These are phyloP conservation scores for Fusarium avenaceum DNA, from an alignment of 2,329 filamentous ascomycete genomes.

Conservation along the genomic window DNA sequence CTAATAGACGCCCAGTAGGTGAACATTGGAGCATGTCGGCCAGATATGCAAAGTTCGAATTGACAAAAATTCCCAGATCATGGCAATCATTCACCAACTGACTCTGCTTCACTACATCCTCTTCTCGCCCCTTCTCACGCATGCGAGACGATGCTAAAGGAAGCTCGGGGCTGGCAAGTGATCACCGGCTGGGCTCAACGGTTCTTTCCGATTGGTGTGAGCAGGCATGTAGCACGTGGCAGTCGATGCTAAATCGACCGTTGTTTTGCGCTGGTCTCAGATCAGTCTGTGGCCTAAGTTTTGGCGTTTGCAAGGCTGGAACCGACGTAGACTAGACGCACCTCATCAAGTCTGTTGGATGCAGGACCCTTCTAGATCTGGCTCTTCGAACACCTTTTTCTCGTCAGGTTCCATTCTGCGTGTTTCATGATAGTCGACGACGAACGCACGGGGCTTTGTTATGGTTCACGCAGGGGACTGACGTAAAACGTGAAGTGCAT, in stretches of 20 bases:
- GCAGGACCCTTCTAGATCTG: conserved; percentile 15
- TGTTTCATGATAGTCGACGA: conserved; percentile 19
- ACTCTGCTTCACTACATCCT: background rate
- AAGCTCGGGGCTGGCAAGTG: conserved; percentile 1
- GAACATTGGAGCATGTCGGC: background rate
- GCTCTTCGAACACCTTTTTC: conserved; percentile 3
- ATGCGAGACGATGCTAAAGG: background rate
- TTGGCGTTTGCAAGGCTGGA: conserved; percentile 25
- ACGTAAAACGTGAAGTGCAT: conserved; percentile 18
- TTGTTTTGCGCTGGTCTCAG: conserved; percentile 48
- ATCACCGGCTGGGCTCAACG: conserved; percentile 12
- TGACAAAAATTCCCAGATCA: background rate
- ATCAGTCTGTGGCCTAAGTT: conserved; percentile 37
- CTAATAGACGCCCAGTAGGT: background rate
- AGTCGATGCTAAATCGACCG: conserved; percentile 41
- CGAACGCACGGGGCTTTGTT: conserved; percentile 10
- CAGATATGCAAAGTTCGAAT: background rate
- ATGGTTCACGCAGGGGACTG: conserved; percentile 1
- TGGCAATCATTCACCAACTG: background rate
- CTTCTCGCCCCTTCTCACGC: background rate
- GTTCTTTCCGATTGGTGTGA: conserved; percentile 42
- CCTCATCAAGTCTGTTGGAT: conserved; percentile 13
- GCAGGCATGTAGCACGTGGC: conserved; percentile 45
- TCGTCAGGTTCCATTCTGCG: conserved; percentile 1
- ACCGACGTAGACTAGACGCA: conserved; percentile 22